phyloP scores from a whole-genome alignment of 2,329 filamentous ascomycete genomes.

The Talaromyces sp. region DNA sequence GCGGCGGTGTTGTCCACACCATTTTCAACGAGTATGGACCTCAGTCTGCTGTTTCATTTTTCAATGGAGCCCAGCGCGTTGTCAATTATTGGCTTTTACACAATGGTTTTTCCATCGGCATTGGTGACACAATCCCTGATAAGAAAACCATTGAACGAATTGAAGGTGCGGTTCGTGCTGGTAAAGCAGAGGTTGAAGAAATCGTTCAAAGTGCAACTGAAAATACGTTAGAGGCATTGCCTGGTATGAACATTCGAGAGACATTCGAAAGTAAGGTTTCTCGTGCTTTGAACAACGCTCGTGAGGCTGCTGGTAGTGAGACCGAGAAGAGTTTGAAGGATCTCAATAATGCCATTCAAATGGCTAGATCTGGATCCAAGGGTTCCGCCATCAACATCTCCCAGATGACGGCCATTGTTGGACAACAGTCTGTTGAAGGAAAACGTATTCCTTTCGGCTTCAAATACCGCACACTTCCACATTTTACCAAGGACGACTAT shows the following conservation, averaged over 20 bases:
- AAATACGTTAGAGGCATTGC: conserved; percentile 84
- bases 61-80: conserved; percentile 91
- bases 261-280: conserved; percentile 98
- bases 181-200: conserved; percentile 75
- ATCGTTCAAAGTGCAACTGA: conserved; percentile 76
- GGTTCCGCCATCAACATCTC: conserved; percentile 99
- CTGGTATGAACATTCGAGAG: conserved; percentile 97
- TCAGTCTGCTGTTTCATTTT: conserved; percentile 83
- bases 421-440: conserved; percentile 96
- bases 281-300: conserved; percentile 86
- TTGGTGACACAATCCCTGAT: conserved; percentile 96
- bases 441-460: conserved; percentile 99
- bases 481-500: conserved; percentile 99
- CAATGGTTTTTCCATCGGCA: conserved; percentile 95
- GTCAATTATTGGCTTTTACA: conserved; percentile 97
- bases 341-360: conserved; percentile 92
- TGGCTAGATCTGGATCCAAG: conserved; percentile 96
- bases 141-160: conserved; percentile 78
- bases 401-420: conserved; percentile 97
- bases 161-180: conserved; percentile 71
- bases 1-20: conserved; percentile 89
- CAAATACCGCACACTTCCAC: conserved; percentile 93
- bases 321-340: conserved; percentile 93
- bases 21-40: conserved; percentile 93
- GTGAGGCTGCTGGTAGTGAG: conserved; percentile 91